Base-by-base conservation (phyloP, 495 filamentous ascomycete genomes). In the Staphylotrichum tortipilum region DNA sequence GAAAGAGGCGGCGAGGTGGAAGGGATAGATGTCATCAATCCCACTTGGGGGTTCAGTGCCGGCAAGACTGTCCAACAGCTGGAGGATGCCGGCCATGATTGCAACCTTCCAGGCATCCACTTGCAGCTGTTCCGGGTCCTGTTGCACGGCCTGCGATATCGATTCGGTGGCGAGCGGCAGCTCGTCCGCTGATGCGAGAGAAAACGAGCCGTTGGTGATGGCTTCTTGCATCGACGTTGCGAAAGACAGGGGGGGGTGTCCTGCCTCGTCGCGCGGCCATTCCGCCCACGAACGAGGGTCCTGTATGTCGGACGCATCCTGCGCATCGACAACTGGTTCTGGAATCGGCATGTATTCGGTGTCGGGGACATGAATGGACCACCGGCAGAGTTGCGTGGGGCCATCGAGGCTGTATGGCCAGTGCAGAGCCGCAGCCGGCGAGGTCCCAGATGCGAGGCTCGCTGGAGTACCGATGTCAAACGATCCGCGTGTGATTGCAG, bases 1-100 rank as follows among this genome's bases (percentile, higher is more conserved):
- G 45, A 69, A 73, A 18, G 29, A 59, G 19, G 65, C 50, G 5
- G 70, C 68, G 7, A 72, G 52, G 44, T 75, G 69, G 30, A 66
- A 65, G 15, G 68, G 70, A 30, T 62, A 63, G 19, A 72, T 55
- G 4, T 40, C 34, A 12, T 60, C 53, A 14, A 65, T 3, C 7
- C 23, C 22, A 1, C 30, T 21, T 18, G 40, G 7, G 3, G 14
- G 18, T 6, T 23, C 21, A 12, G 41, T 70, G 9, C 12, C 30
- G 15, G 5, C 2, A 3, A 40, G 10, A 26, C 22, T 3, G 18
- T 4, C 18, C 21, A 43, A 8, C 40, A 43, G 14, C 8, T 43
- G 12, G 26, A 19, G 14, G 40, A 29, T 43, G 10, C 40, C 40
- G 18, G 40, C 23, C 40, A 43, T 43, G 14, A 43, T 43, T 1